Conservation (phyloP, 352 stramenopile genomes). For the Saprolegnia parasitica region DNA sequence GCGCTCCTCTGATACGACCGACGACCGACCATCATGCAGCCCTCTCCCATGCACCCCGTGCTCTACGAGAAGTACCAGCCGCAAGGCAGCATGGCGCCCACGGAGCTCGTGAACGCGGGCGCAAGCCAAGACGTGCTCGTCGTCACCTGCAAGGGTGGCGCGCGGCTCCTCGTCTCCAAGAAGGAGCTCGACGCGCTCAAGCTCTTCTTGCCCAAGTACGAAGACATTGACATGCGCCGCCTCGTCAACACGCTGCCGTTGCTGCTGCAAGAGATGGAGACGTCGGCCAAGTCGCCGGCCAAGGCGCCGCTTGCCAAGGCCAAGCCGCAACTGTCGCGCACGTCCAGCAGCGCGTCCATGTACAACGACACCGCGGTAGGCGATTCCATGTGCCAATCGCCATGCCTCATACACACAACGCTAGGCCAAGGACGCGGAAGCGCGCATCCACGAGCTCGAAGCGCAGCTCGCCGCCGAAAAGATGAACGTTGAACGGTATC, state of each 20-base stretch:
- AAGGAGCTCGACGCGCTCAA: constrained; percentile 25
- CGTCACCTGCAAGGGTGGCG: constrained; percentile 26
- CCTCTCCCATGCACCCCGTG: constrained; percentile 18
- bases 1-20: background rate
- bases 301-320: constrained; percentile 11
- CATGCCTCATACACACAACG: background rate
- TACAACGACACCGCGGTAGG: constrained; percentile 12
- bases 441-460: constrained; percentile 14
- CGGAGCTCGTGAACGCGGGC: constrained; percentile 25
- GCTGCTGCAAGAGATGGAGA: constrained; percentile 26
- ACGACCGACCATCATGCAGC: constrained; percentile 13
- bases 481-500: constrained; percentile 29
- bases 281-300: constrained; percentile 6
- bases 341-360: constrained; percentile 8
- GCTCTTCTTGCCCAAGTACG: constrained; percentile 28
- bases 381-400: background rate
- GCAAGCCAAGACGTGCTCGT: constrained; percentile 23
- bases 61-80: constrained; percentile 29
- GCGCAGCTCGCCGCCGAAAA: constrained; percentile 17
- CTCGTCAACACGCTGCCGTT: constrained; percentile 26
- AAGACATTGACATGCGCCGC: constrained; percentile 29
- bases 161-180: constrained; percentile 26
- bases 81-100: constrained; percentile 9
- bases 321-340: constrained; percentile 20
- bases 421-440: constrained; percentile 23